Conservation (phyloP, 2,329 filamentous ascomycete genomes). For the Ascochyta fabae region DNA sequence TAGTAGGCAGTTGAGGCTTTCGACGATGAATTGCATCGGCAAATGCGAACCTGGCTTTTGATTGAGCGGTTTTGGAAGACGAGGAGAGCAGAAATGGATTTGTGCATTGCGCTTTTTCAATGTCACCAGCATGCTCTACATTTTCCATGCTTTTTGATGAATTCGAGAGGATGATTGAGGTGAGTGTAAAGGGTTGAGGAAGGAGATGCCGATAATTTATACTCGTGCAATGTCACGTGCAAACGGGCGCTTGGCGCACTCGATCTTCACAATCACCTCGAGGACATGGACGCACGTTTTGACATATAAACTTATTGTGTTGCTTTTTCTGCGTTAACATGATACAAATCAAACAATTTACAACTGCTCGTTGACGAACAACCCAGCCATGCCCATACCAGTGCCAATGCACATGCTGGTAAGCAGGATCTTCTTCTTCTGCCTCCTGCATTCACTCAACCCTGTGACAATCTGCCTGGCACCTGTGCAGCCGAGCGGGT, state of each 20-base stretch:
- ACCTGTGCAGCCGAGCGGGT: constrained; percentile 81
- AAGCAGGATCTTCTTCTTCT: constrained; percentile 87
- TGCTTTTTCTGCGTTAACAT: constrained; percentile 10
- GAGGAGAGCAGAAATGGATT: too few species aligned
- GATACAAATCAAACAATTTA: not conserved
- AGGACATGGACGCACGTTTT: not conserved
- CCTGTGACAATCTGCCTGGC: constrained; percentile 86
- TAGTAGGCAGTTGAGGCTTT: too few species aligned
- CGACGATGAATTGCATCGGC: too few species aligned
- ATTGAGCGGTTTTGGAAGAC: too few species aligned
- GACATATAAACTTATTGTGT: not conserved
- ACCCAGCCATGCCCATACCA: constrained; percentile 70
- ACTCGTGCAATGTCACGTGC: not conserved
- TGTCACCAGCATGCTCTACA: too few species aligned
- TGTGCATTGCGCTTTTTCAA: too few species aligned
- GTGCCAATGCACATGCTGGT: constrained; percentile 87
- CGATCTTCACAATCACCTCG: too few species aligned
- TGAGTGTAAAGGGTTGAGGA: too few species aligned
- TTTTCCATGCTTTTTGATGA: too few species aligned
- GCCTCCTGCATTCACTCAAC: constrained; percentile 80
- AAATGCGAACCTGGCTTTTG: too few species aligned
- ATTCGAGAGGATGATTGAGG: too few species aligned
- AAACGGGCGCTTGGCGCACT: not conserved
- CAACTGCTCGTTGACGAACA: constrained; percentile 69
- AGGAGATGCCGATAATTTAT: too few species aligned